Conservation (phyloP, 2,329 filamentous ascomycete genomes). For the Conoideocrella luteorostrata region DNA sequence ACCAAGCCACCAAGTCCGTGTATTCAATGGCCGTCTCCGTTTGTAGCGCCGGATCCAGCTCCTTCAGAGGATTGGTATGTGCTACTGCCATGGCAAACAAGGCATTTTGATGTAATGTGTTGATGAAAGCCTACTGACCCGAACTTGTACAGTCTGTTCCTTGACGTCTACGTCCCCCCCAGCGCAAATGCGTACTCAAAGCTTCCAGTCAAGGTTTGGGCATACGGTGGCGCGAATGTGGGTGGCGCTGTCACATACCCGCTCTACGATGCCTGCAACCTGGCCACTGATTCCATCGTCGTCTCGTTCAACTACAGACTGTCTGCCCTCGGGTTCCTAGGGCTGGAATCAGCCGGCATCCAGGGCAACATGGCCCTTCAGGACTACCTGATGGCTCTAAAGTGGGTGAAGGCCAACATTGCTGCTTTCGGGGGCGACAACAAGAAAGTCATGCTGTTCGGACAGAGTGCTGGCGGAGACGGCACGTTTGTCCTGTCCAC, state of each 20-base stretch:
- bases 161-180: conserved; percentile 3
- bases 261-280: conserved; percentile 15
- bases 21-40: not conserved
- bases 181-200: not conserved
- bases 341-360: conserved; percentile 13
- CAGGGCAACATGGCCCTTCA: conserved; percentile 10
- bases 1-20: conserved; percentile 2
- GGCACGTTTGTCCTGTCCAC: conserved; percentile 9
- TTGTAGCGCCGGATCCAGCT: not conserved
- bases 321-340: conserved; percentile 30
- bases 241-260: conserved; percentile 10
- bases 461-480: conserved; percentile 12
- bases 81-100: not conserved
- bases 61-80: conserved; percentile 5
- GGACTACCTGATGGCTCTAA: conserved; percentile 28
- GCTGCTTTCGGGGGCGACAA: conserved; percentile 35
- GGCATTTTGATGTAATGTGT: conserved; percentile 1
- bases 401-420: conserved; percentile 43
- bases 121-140: not conserved
- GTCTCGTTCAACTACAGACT: conserved; percentile 32
- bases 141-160: not conserved
- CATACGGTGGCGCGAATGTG: conserved; percentile 4
- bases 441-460: conserved; percentile 28
- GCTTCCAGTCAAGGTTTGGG: conserved; percentile 1
- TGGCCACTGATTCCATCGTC: conserved; percentile 28